Evolutionary conservation across 2,329 filamentous ascomycete genomes (phyloP), one percentile per base, ranked within the genome.

Genomic region (Neophaeococcomyces aloes): DNA sequence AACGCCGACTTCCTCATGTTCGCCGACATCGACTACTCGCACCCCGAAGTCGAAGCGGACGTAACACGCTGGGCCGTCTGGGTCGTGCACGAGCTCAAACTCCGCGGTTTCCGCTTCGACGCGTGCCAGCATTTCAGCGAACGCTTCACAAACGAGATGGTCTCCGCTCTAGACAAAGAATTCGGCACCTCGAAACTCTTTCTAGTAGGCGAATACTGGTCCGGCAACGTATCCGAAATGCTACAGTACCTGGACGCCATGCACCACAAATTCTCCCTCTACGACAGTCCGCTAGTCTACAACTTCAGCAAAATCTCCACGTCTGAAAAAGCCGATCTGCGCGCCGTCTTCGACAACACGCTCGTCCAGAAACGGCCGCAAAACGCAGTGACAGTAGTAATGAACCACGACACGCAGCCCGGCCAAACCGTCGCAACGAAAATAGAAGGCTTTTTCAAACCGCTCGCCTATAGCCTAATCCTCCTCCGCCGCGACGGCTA

Each of bases 1-100:
- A 74, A 91, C 80, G 52, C 89, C 96, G 66, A 91, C 40, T 81
- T 76, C 54, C 67, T 81, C 19, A 79, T 81, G 74, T 80, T 78
- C 51, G 74, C 75, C 2, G 76, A 82, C 56, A 23, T 81, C 31
- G 76, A 81, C 60, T 79, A 79, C 55, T 55, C 59, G 3, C 71
- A 78, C 45, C 67, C 70, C 0, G 76, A 79, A 53, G 78, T 81
- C 4, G 63, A 68, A 19, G 59, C 67, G 7, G 78, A 82, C 48
- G 70, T 81, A 6, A 65, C 75, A 47, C 67, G 69, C 37, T 82
- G 78, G 78, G 76, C 76, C 2, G 62, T 69, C 3, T 82, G 78
- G 78, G 65, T 81, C 44, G 68, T 71, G 2, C 65, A 72, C 21
- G 66, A 77, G 47, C 57, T 79, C 0, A 72, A 72, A 0, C 60